phyloP scores from a whole-genome alignment of 176 grass and related monocot species.

The Panicum miliaceum region DNA sequence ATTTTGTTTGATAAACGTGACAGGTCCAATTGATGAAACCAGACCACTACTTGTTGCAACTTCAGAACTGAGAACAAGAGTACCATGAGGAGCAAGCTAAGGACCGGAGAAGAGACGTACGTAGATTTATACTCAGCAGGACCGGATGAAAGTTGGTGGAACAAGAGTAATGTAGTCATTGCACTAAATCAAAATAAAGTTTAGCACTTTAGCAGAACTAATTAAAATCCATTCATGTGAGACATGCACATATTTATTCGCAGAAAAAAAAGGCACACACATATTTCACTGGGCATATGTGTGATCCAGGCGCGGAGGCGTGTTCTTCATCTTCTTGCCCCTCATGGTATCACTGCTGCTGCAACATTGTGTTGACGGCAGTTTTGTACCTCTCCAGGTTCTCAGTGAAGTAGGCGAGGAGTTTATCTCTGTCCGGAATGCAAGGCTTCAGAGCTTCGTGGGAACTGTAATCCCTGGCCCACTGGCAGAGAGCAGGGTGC shows the following conservation, averaged over 20 bases:
- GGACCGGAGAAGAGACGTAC: too few relatives aligned
- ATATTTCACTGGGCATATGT: too few relatives aligned
- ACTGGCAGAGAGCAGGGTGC: constrained; percentile 43
- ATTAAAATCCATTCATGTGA: neutral
- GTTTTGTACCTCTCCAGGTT: constrained; percentile 29
- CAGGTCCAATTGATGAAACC: too few relatives aligned
- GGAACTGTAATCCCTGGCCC: constrained; percentile 42
- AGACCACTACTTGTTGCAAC: too few relatives aligned
- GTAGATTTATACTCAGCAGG: too few relatives aligned
- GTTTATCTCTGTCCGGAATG: constrained; percentile 43
- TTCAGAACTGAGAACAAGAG: too few relatives aligned
- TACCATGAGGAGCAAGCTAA: too few relatives aligned
- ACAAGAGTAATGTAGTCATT: too few relatives aligned
- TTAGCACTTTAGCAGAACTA: neutral
- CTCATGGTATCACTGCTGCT: neutral
- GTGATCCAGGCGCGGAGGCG: neutral
- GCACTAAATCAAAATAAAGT: too few relatives aligned
- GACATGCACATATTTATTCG: neutral
- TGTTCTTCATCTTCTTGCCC: neutral
- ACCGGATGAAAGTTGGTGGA: too few relatives aligned
- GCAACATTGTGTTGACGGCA: constrained; percentile 6
- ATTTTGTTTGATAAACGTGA: too few relatives aligned
- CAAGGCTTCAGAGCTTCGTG: constrained; percentile 42
- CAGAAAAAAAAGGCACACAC: too few relatives aligned
- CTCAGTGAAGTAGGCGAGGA: constrained; percentile 17